phyloP scores from a whole-genome alignment of 2,329 filamentous ascomycete species.

The Epichloe baconii region DNA sequence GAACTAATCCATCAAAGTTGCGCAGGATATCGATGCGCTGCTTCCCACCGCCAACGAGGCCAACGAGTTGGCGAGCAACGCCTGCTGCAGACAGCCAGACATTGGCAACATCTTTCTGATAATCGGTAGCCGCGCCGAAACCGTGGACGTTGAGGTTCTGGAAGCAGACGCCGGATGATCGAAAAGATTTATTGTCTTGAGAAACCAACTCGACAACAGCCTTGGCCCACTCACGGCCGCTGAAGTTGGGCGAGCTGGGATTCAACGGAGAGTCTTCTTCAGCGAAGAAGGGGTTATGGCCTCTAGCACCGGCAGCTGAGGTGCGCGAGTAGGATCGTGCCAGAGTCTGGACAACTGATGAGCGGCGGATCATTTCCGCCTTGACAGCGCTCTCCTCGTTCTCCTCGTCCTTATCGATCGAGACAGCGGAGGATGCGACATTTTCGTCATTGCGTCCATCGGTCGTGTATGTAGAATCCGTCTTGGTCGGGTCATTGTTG shows the following conservation, averaged over 20 bases:
- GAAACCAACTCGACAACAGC: conserved; percentile 39
- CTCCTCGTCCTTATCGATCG: conserved; percentile 18
- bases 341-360: conserved; percentile 40
- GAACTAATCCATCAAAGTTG: conserved; percentile 54
- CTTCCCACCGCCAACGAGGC: conserved; percentile 38
- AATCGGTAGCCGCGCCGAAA: conserved; percentile 54
- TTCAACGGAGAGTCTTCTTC: conserved; percentile 38
- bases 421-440: conserved; percentile 15
- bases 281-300: conserved; percentile 36
- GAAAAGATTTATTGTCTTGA: conserved; percentile 39
- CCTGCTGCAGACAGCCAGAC: conserved; percentile 39
- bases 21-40: conserved; percentile 55
- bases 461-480: conserved; percentile 23
- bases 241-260: conserved; percentile 40
- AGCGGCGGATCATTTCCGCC: conserved; percentile 35
- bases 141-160: conserved; percentile 56
- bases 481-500: conserved; percentile 17
- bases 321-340: conserved; percentile 41
- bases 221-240: conserved; percentile 45
- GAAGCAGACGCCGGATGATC: conserved; percentile 52
- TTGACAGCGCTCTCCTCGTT: conserved; percentile 11
- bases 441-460: conserved; percentile 21
- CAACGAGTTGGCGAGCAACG: conserved; percentile 34
- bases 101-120: conserved; percentile 54
- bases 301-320: conserved; percentile 19